Conservation (phyloP, 108 stramenopile genomes). For the Skeletonema grethae region DNA sequence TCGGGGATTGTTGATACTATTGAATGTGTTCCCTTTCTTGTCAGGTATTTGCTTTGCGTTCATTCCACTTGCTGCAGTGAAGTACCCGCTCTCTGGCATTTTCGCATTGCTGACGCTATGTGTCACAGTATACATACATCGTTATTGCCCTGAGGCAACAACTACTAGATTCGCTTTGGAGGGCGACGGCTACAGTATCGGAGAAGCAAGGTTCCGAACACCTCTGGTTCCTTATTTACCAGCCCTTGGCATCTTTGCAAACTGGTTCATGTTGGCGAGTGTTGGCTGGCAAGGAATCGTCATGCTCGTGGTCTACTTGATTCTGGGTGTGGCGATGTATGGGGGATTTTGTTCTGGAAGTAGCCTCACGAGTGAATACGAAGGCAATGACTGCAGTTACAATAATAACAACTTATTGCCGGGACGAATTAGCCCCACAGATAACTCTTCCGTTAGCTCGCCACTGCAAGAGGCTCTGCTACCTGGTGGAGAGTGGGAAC, state of each 20-base stretch:
- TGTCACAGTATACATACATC: slow-evolving; percentile 24
- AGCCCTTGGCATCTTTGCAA: slow-evolving; percentile 76
- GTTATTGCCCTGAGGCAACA: slow-evolving; percentile 12
- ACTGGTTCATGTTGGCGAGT: slow-evolving; percentile 88
- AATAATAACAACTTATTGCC: background rate
- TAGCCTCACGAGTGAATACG: slow-evolving; percentile 10
- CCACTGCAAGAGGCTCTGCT: slow-evolving; percentile 1
- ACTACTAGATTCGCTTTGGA: slow-evolving; percentile 20
- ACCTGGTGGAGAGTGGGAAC: background rate
- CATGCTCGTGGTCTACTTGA: slow-evolving; percentile 63
- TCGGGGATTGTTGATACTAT: slow-evolving; percentile 32
- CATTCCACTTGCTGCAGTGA: slow-evolving; percentile 4
- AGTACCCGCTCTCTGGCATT: slow-evolving; percentile 13
- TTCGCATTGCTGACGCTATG: slow-evolving; percentile 31
- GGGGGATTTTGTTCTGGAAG: slow-evolving; percentile 28
- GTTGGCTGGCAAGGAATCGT: slow-evolving; percentile 62
- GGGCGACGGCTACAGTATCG: slow-evolving; percentile 30
- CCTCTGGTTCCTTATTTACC: slow-evolving; percentile 78
- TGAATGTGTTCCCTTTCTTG: slow-evolving; percentile 31
- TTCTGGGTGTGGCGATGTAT: slow-evolving; percentile 52
- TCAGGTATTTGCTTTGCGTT: slow-evolving; percentile 30
- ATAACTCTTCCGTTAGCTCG: background rate
- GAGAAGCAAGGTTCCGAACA: slow-evolving; percentile 56
- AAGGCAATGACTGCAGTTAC: background rate
- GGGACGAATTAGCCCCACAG: background rate